Percentiles rank a stretch among this genome's conserved stretches.
Evolutionary conservation across 2,329 filamentous ascomycete species (phyloP).

Genomic region (Penicillium freii): DNA sequence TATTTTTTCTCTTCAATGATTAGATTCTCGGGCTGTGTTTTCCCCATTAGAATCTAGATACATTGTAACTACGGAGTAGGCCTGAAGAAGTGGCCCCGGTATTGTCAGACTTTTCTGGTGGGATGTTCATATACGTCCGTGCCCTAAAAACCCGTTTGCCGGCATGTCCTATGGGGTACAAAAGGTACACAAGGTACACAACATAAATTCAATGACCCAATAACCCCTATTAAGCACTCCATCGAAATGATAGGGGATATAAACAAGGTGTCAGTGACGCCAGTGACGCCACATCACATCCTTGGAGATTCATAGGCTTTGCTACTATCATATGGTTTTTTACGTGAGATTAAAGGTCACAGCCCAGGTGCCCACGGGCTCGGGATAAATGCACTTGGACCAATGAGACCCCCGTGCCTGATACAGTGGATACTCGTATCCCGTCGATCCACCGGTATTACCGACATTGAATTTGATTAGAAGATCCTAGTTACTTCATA

Average conservation of each 20-base stretch:
- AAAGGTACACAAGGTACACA: not conserved
- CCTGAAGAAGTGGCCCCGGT: not conserved
- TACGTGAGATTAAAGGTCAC: conserved; percentile 9
- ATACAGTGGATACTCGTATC: not conserved
- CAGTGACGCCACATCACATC: not conserved
- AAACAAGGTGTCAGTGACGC: not conserved
- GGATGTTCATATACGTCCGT: not conserved
- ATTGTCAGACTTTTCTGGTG: not conserved
- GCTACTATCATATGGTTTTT: not conserved
- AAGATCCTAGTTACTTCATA: not conserved
- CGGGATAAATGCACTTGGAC: not conserved
- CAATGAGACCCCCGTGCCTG: conserved; percentile 3
- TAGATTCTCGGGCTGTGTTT: not conserved
- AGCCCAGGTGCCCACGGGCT: not conserved
- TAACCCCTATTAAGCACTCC: not conserved
- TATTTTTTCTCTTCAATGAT: not conserved
- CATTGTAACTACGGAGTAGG: not conserved
- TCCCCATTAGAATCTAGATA: not conserved
- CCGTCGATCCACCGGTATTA: conserved; percentile 7
- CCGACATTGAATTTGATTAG: not conserved
- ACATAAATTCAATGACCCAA: not conserved
- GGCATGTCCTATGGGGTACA: not conserved
- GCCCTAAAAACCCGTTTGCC: not conserved
- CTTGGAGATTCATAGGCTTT: not conserved
- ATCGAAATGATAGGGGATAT: not conserved